These are phyloP conservation scores for Kwoniella botswanensis DNA, from an alignment of 768 basidiomycete species.

Conservation along the genomic window DNA sequence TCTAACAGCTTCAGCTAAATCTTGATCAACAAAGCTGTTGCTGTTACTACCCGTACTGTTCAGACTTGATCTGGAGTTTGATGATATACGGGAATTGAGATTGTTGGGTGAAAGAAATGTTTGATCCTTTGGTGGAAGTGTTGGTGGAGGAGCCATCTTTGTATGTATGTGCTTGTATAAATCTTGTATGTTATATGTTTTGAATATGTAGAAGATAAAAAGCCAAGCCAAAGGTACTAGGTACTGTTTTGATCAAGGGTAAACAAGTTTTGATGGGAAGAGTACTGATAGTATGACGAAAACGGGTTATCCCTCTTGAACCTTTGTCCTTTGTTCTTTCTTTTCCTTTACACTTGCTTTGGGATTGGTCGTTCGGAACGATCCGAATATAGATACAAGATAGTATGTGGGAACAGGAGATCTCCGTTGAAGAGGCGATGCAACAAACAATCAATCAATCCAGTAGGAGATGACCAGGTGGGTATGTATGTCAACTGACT, in stretches of 20 bases:
- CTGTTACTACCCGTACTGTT: neutral
- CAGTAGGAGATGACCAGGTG: too few relatives aligned
- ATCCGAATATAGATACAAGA: neutral
- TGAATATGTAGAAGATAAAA: neutral
- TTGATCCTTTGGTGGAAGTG: slow-evolving; percentile 30
- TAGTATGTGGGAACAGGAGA: neutral
- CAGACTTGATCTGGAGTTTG: slow-evolving; percentile 5
- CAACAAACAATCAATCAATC: neutral
- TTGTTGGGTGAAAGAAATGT: slow-evolving; percentile 3
- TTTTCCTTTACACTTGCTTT: neutral
- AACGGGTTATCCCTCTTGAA: neutral
- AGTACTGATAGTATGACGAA: neutral
- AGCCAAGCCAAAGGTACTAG: slow-evolving; percentile 13
- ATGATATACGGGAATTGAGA: slow-evolving; percentile 4
- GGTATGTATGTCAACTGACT: too few relatives aligned
- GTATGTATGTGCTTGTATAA: neutral
- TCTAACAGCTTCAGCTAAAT: slow-evolving; percentile 34
- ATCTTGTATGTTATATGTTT: slow-evolving; percentile 1
- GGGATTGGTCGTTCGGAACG: neutral
- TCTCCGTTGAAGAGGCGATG: neutral
- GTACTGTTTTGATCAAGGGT: neutral
- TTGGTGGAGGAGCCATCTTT: slow-evolving; percentile 26
- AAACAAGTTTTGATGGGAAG: slow-evolving; percentile 1
- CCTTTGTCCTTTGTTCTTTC: neutral
- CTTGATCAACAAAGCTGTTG: slow-evolving; percentile 20